Base-by-base conservation (phyloP, 352 stramenopile genomes). In the Globisporangium polare region DNA sequence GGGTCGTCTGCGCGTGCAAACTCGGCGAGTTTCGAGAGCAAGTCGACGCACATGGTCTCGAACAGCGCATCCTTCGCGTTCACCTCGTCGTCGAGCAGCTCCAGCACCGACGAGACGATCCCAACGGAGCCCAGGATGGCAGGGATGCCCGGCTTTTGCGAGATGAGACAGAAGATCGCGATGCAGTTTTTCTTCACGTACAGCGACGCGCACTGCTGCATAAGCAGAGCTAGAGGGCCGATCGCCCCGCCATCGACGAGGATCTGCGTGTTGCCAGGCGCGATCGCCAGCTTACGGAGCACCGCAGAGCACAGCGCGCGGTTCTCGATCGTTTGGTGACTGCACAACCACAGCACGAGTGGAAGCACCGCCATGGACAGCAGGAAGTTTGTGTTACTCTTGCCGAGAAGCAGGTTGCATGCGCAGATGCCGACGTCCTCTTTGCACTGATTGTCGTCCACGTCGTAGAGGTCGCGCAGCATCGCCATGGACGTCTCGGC, bases 111-210 rank as follows among this genome's bases (percentile, higher is more conserved):
- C 2, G 77, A 73, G 39, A 90, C 72, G 18, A 90, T 82, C 4
- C 83, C 80, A 54, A 82, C 73, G 0, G 78, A 74, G 4, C 78
- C 80, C 12, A 92, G 55, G 8, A 86, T 33, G 22, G 63, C 53
- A 1, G 77, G 68, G 0, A 89, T 70, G 8, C 73, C 72, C 1
- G 70, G 58, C 29, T 85, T 79, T 43, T 86, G 77, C 1, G 73
- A 68, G 27, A 92, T 49, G 10, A 83, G 66, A 49, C 78, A 87
- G 41, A 92, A 85, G 1, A 73, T 86, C 31, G 83, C 80, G 47
- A 88, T 72, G 65, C 80, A 90, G 56, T 92, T 90, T 46, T 71
- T 78, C 61, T 86, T 81, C 20, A 90, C 75, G 45, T 74, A 78
- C 60, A 81, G 61, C 26, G 63, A 70, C 42, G 50, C 27, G 8